Evolutionary conservation across 441 rosid species (phyloP), one percentile per base, ranked within the genome.

Genomic region (Cnidoscolus chayamansa): DNA sequence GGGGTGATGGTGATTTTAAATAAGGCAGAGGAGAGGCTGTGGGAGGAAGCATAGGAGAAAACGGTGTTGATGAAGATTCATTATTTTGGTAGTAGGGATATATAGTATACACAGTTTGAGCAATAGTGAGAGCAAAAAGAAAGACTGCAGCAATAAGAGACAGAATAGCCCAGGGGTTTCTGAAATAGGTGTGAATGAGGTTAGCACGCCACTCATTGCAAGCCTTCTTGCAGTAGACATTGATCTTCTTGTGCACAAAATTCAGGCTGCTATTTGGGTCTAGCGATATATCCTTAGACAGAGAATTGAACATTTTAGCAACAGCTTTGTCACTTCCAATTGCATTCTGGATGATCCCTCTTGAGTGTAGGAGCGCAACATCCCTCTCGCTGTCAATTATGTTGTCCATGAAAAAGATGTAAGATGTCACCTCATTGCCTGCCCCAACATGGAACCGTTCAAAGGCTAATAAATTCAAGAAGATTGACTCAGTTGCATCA

Each of bases 401-500:
- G 58, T 56, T 84, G 73, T 82, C 79, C 85, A 84, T 82, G 74
- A 80, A 80, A 73, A 78, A 78, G 51, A 87, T 72, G 49, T 76
- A 82, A 31, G 84, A 78, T 11, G 85, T 79, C 20, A 85, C 85
- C 57, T 81, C 84, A 20, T 79, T 81, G 7, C 87, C 83, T 7
- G 83, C 78, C 50, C 86, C 87, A 4, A 78, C 83, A 16, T 85
- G 90, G 35, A 78, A 72, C 7, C 82, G 81, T 74, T 85, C 86
- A 0, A 78, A 87, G 16, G 85, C 88, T 1, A 85, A 79, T 67
- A 85, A 67, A 45, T 87, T 87, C 73, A 85, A 69, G 65, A 80
- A 81, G 56, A 72, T 73, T 12, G 84, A 78, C 68, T 85, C 87
- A 0, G 84, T 76, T 12, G 80, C 30, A 64, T 84, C 87, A 32